These are phyloP conservation scores for Massarina eburnea DNA, from an alignment of 2,329 filamentous ascomycete species.

Conservation along the genomic window DNA sequence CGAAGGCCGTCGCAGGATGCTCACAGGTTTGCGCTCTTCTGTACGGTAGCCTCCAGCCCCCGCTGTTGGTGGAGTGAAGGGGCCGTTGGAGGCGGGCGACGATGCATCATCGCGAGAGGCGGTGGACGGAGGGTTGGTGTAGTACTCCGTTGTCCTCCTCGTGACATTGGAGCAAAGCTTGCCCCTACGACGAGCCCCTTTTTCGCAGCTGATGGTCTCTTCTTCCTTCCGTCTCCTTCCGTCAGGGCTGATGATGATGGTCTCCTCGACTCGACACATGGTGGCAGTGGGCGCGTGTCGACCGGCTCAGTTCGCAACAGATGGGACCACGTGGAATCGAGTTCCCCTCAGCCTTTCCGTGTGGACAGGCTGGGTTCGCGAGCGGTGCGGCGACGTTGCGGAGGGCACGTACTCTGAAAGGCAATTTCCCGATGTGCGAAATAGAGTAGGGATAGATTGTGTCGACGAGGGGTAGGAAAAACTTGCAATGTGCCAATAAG, in stretches of 20 bases:
- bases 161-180: constrained; percentile 28
- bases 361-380: constrained; percentile 14
- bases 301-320: neutral
- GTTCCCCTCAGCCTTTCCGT: constrained; percentile 14
- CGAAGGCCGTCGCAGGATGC: constrained; percentile 26
- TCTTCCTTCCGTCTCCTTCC: constrained; percentile 28
- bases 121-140: constrained; percentile 11
- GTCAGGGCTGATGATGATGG: constrained; percentile 28
- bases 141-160: constrained; percentile 26
- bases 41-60: constrained; percentile 25
- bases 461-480: neutral
- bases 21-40: constrained; percentile 27
- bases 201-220: constrained; percentile 28
- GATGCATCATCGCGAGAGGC: constrained; percentile 26
- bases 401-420: constrained; percentile 20
- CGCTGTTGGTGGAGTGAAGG: constrained; percentile 28
- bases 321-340: neutral
- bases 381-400: constrained; percentile 11
- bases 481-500: neutral
- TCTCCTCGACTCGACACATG: constrained; percentile 39
- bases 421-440: constrained; percentile 20
- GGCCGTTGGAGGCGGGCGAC: constrained; percentile 31
- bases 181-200: constrained; percentile 17
- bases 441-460: constrained; percentile 17
- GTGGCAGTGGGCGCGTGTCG: constrained; percentile 5